Base-by-base conservation (phyloP, 352 stramenopile genomes). In the Pythium guiyangense region DNA sequence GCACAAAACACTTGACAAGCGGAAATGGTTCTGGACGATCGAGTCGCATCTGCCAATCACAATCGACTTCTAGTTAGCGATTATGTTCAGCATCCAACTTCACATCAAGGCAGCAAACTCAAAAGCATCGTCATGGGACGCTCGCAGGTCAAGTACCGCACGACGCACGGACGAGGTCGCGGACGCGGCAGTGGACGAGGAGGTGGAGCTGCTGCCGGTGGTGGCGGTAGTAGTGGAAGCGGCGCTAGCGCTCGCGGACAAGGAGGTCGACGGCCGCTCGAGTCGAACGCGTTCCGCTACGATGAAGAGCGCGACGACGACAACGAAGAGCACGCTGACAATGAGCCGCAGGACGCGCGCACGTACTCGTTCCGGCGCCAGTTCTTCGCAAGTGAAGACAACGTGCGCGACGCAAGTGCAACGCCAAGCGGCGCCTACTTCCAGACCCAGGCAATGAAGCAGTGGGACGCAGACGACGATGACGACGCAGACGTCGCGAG, bases 261-360 rank as follows among this genome's bases (percentile, higher is more conserved):
- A 31, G 50, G 55, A 52, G 60, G 61, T 15, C 43, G 57, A 20
- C 57, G 66, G 25, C 54, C 64, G 49, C 77, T 93, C 9, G 69
- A 70, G 34, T 90, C 80, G 26, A 91, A 93, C 66, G 84, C 75
- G 25, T 88, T 72, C 58, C 84, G 84, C 22, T 93, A 85, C 58
- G 66, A 80, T 26, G 56, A 64, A 39, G 67, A 80, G 34, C 62
- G 58, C n/a, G n/a, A n/a, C 40, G 60, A 69, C 6, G 46, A 54
- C 0, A 27, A 69, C 34, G 60, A 75, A 2, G 60, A 67, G n/a
- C 14, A 42, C 2, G 34, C 1, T 4, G 60, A 52, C 3, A 10
- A 49, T 52, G 31, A 51, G 25, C 60, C 62, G 43, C 40, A n/a
- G 55, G 37, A 35, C 39, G 49, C 26, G 17, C 39, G 15, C 22